Percentiles rank a stretch among this genome's conserved stretches.
These are phyloP conservation scores for Podospora appendiculata DNA, from an alignment of 495 filamentous ascomycete species.

Conservation along the genomic window DNA sequence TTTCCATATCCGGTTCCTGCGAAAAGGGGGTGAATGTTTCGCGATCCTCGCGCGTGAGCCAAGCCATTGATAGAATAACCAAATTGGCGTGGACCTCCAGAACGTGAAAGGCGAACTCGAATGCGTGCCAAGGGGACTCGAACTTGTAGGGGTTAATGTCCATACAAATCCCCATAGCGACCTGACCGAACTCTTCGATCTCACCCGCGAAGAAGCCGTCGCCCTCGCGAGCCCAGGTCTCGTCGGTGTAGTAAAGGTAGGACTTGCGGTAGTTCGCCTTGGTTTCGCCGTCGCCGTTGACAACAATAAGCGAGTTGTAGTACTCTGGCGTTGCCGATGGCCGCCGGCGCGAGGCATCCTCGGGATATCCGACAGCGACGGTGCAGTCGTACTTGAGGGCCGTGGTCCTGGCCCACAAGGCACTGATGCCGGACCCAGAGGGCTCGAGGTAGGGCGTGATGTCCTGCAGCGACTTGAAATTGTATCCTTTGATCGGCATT, in stretches of 20 bases:
- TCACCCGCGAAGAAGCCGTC: conserved; percentile 50
- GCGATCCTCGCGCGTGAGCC: conserved; percentile 59
- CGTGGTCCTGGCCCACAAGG: conserved; percentile 69
- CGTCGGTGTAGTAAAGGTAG: conserved; percentile 87
- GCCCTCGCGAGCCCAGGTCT: conserved; percentile 82
- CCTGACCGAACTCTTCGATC: conserved; percentile 47
- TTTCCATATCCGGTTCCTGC: conserved; percentile 65
- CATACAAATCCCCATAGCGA: conserved; percentile 85
- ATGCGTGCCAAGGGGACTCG: conserved; percentile 65
- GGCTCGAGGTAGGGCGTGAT: conserved; percentile 80
- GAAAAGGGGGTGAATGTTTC: conserved; percentile 31
- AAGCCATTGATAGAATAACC: conserved; percentile 82
- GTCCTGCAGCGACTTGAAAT: conserved; percentile 70
- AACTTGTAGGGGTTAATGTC: conserved; percentile 43
- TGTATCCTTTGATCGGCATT: conserved; percentile 60
- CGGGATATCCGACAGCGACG: conserved; percentile 88
- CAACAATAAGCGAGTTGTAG: conserved; percentile 80
- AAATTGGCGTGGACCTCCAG: conserved; percentile 57
- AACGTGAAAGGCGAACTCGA: conserved; percentile 77
- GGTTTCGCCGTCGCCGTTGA: conserved; percentile 63
- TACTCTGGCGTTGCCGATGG: conserved; percentile 39
- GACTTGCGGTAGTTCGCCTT: conserved; percentile 82
- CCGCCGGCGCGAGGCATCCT: conserved; percentile 42
- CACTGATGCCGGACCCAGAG: conserved; percentile 61
- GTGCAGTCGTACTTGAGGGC: conserved; percentile 67